Evolutionary conservation across 257 asterid species (phyloP), one percentile per base, ranked within the genome.

Genomic region (Nicotiana otophora): DNA sequence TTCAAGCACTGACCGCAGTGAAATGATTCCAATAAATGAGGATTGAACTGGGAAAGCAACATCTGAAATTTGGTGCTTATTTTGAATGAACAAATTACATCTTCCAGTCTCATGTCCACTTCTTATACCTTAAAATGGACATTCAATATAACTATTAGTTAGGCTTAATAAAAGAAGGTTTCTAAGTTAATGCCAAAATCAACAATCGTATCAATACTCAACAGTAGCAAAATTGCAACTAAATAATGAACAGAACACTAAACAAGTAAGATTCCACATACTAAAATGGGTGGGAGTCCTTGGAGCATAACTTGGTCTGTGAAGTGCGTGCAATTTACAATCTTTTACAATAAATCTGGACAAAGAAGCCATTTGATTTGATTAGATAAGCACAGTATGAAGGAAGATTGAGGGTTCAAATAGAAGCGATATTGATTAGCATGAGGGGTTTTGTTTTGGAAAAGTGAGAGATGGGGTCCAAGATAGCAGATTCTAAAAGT

Each of bases 311-410:
- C 74, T 82, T 68, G 81, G 80, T n/a, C 86, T 55, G 12, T 61
- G 82, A 64, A 68, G 53, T 63, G 80, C 80, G 20, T 65, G 81
- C 82, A 89, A 89, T 60, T 61, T 86, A 61, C 78, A 86, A 14
- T 86, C 87, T 65, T 86, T 84, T 15, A 77, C 77, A 74, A 87
- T 80, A 82, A 86, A 77, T 84, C 89, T 86, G 16, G 92, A 89
- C 36, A 89, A 84, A 51, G 90, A 82, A 64, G 88, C 82, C 92
- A 89, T 89, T 53, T 53, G 48, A 7, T 20, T 48, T 15, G 64
- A 19, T 20, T 82, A 67, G 51, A 20, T 76, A 72, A 60, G 8
- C 33, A 74, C 33, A 74, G 16, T 11, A 20, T 30, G n/a, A 31
- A 23, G 17, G 11, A 55, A 5, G 74, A 61, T 23, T 4, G 72